Evolutionary conservation across 208 protist species (phyloP).

Genomic region (Endotrypanum monterogeii): DNA sequence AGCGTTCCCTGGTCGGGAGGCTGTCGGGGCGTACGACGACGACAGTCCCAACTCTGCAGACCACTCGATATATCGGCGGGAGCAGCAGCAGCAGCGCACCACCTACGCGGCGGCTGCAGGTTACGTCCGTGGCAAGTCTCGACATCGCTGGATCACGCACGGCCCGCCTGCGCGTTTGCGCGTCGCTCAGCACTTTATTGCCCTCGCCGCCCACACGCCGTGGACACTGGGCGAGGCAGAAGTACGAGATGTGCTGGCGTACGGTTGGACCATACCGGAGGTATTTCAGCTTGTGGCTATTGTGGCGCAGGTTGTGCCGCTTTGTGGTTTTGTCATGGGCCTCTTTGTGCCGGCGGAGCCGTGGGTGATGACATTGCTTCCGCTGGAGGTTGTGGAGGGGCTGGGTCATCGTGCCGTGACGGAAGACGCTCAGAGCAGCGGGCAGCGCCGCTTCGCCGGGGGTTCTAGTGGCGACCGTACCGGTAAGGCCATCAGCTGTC

Average conservation of each 20-base stretch:
- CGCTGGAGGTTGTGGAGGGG: conserved; percentile 31
- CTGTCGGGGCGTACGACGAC: conserved; percentile 2
- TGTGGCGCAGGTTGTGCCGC: conserved; percentile 67
- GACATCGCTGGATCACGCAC: conserved; percentile 55
- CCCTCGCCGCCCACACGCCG: conserved; percentile 73
- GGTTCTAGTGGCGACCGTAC: background rate
- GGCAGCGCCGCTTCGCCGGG: background rate
- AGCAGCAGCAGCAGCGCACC: background rate
- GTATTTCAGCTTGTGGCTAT: conserved; percentile 77
- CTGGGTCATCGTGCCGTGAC: conserved; percentile 36
- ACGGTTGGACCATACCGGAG: conserved; percentile 78
- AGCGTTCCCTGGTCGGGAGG: background rate
- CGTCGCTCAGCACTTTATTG: conserved; percentile 69
- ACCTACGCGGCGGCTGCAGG: background rate
- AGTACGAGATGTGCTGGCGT: conserved; percentile 43
- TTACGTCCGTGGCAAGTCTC: conserved; percentile 8
- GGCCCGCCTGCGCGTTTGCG: conserved; percentile 65
- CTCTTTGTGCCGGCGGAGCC: conserved; percentile 75
- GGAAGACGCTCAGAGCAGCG: conserved; percentile 1
- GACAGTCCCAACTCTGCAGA: background rate
- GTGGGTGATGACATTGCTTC: conserved; percentile 64
- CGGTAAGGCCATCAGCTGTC: conserved; percentile 6
- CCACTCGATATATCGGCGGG: background rate
- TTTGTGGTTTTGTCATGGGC: conserved; percentile 79
- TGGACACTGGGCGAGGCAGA: conserved; percentile 62